Conservation (phyloP, 2,329 filamentous ascomycete genomes). For the Botrytis fabae region DNA sequence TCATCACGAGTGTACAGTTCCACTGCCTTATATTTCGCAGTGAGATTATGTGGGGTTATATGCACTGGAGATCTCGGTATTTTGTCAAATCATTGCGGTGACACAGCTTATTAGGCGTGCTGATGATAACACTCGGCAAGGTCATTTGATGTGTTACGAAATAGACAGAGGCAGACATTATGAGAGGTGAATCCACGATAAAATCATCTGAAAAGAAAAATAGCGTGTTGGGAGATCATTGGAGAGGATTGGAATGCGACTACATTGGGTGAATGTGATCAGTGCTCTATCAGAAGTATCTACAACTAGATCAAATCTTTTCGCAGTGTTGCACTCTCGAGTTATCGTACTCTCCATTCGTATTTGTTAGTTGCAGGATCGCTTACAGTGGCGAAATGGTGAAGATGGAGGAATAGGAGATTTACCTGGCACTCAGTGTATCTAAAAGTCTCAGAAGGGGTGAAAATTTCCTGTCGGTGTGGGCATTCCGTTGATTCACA, state of each 20-base stretch:
- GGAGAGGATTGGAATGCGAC: background rate
- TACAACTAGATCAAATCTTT: background rate
- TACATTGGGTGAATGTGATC: background rate
- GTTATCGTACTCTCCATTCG: background rate
- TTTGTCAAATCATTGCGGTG: background rate
- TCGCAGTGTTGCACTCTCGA: background rate
- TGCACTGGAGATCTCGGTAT: slow-evolving; percentile 10
- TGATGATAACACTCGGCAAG: background rate
- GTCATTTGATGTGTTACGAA: slow-evolving; percentile 3
- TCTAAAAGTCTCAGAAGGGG: background rate
- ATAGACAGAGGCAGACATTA: background rate
- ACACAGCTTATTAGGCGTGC: background rate
- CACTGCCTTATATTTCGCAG: background rate
- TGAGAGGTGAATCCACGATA: background rate
- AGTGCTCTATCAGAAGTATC: background rate
- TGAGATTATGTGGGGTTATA: background rate
- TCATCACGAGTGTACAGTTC: background rate
- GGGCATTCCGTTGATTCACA: background rate
- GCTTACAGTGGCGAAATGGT: background rate
- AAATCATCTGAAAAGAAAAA: background rate
- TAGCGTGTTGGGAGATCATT: background rate
- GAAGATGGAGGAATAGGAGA: background rate
- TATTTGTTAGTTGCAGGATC: background rate
- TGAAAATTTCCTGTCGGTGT: background rate
- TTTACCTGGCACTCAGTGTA: background rate